A percentile compares a stretch with the other conserved stretches of the same genome.
phyloP scores from a whole-genome alignment of 2,329 filamentous ascomycete species.

The Curvularia sp. region DNA sequence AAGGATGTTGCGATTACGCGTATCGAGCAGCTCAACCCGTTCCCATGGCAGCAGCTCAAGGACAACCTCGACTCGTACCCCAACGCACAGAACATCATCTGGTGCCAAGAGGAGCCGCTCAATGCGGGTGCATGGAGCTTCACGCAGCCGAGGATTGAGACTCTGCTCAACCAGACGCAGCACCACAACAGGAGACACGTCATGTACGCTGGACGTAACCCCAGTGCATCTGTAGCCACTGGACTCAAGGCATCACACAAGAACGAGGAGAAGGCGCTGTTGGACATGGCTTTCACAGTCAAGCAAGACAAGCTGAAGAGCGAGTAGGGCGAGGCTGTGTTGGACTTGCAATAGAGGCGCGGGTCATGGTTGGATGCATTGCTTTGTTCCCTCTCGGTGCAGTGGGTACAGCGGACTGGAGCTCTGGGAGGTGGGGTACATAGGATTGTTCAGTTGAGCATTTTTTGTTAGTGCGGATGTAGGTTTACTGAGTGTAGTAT shows the following conservation, averaged over 20 bases:
- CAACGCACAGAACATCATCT: conserved; percentile 97
- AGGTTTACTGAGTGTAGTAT: conserved; percentile 43
- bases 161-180: conserved; percentile 88
- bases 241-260: conserved; percentile 86
- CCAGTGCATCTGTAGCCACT: conserved; percentile 91
- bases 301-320: conserved; percentile 72
- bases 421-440: conserved; percentile 8
- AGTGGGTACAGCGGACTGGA: neutral
- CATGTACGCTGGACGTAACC: conserved; percentile 94
- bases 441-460: conserved; percentile 30
- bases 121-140: conserved; percentile 98
- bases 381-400: conserved; percentile 25
- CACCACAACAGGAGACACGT: conserved; percentile 94
- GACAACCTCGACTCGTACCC: conserved; percentile 97
- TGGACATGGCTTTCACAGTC: conserved; percentile 69
- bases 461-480: conserved; percentile 38
- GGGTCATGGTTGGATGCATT: conserved; percentile 23
- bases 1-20: conserved; percentile 93
- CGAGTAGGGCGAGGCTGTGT: conserved; percentile 56
- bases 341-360: neutral
- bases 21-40: conserved; percentile 97
- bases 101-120: conserved; percentile 96
- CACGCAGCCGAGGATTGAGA: conserved; percentile 97
- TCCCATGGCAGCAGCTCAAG: conserved; percentile 96
- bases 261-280: conserved; percentile 90